Base-by-base conservation (phyloP, 1,284 basidiomycete genomes). In the Phlebopus sp. region DNA sequence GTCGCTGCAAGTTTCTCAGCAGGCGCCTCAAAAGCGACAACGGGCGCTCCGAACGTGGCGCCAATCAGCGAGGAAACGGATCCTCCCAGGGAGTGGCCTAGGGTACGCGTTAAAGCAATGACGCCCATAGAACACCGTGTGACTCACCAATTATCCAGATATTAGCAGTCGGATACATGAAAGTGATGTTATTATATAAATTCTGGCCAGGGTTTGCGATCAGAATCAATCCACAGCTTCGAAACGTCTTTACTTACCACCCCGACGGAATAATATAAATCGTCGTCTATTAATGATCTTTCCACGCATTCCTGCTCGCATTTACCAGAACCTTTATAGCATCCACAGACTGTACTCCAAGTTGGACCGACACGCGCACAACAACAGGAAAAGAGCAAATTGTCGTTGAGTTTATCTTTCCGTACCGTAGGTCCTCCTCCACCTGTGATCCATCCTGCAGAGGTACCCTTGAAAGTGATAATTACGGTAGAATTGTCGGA, bases 381-480 rank as follows among this genome's bases (percentile, higher is more conserved):
- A 66, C 92, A 95, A 69, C 92, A 95, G 1, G 90, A 92, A 69
- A 94, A 94, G 18, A 95, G 69, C 31, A 92, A 70, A 59, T 96
- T 96, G 64, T 94, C 92, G 60, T 94, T 95, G 38, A 85, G 70
- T 71, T 92, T 93, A 73, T 95, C 92, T 57, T 75, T 80, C 53
- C 67, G 70, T 43, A 71, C 72, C 4, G 80, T 81, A 6, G 81
- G 77, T 2, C 80, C 68, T 1, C 83, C 90, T 4, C 89, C 88
- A 2, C 78, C 79, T 4, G 88, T 85, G 4, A 95, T 70, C 66
- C 88, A 80, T 1, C 83, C 82, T 0, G 90, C 84, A 1, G 90
- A 92, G 0, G 95, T 98, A 32, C 96, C 95, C 67, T 98, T 98
- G 69, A 97, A 81, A 8, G 92, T 82, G 31, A 98, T 76, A 15